Conservation (phyloP, 2,329 filamentous ascomycete species). For the Trichoderma sp. region DNA sequence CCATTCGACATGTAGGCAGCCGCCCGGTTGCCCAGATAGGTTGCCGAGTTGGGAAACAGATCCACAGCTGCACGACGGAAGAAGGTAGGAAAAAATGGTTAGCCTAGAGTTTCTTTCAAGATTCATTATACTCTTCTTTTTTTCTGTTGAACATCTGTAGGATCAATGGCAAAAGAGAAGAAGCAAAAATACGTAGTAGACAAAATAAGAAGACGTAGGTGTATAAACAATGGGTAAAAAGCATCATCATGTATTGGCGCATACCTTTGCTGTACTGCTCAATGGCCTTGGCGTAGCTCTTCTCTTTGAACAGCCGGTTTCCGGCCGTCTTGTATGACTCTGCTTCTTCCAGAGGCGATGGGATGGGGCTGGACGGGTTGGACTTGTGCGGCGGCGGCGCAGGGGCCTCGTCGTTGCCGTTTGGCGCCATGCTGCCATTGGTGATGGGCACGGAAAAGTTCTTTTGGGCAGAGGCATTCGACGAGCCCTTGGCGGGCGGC, state of each 20-base stretch:
- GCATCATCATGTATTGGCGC: slow-evolving; percentile 26
- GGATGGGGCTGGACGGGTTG: slow-evolving; percentile 61
- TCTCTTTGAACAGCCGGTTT: slow-evolving; percentile 96
- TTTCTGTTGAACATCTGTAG: neutral
- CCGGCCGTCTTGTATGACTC: slow-evolving; percentile 91
- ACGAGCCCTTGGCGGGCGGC: slow-evolving; percentile 37
- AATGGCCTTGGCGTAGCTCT: slow-evolving; percentile 85
- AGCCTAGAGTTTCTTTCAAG: slow-evolving; percentile 4
- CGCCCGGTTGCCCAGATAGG: slow-evolving; percentile 92
- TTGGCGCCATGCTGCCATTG: slow-evolving; percentile 40
- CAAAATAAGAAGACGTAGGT: neutral
- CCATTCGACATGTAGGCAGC: slow-evolving; percentile 91
- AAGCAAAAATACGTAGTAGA: neutral
- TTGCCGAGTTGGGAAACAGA: slow-evolving; percentile 80
- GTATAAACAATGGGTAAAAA: neutral
- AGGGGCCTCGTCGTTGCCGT: slow-evolving; percentile 52
- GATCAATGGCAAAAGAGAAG: neutral
- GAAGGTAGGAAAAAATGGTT: slow-evolving; percentile 10
- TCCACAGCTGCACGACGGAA: slow-evolving; percentile 70
- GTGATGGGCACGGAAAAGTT: slow-evolving; percentile 59
- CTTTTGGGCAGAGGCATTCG: slow-evolving; percentile 45
- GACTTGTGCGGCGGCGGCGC: slow-evolving; percentile 74
- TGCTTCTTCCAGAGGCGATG: slow-evolving; percentile 69
- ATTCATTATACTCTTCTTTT: neutral
- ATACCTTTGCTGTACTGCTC: slow-evolving; percentile 93